A percentile compares a stretch with the other conserved stretches of the same genome.
phyloP scores from a whole-genome alignment of 192 early-diverging fungal species.

The Borealophlyctis nickersoniae region DNA sequence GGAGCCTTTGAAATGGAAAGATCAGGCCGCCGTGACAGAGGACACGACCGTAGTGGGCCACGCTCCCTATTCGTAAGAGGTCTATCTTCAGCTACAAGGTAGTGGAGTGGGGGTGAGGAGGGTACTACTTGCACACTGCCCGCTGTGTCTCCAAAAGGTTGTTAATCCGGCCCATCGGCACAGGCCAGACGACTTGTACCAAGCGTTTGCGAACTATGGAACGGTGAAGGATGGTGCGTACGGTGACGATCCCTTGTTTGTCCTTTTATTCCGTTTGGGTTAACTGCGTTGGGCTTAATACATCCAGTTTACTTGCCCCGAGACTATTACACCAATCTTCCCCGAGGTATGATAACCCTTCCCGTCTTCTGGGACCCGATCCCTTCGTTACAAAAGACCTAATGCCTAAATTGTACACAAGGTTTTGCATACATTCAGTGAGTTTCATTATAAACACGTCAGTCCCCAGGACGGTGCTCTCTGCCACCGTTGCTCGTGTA shows the following conservation, averaged over 20 bases:
- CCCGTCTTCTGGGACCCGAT: too few species aligned
- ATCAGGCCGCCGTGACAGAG: too few species aligned
- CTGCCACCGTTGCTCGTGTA: background rate
- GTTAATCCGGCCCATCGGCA: background rate
- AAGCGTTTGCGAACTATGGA: conserved; percentile 42
- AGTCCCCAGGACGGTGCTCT: background rate
- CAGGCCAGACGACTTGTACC: conserved; percentile 37
- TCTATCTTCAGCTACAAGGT: conserved; percentile 38
- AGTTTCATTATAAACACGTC: conserved; percentile 5
- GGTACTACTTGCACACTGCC: background rate
- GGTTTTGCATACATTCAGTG: conserved; percentile 49
- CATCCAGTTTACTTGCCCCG: conserved; percentile 43
- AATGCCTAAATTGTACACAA: background rate
- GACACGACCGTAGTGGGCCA: too few species aligned
- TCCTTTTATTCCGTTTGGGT: background rate
- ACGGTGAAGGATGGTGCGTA: conserved; percentile 34
- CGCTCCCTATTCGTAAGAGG: conserved; percentile 40
- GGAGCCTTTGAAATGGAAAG: too few species aligned
- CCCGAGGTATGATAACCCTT: conserved; percentile 32
- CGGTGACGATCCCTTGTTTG: too few species aligned
- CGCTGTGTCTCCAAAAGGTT: background rate
- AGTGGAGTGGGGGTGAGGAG: background rate
- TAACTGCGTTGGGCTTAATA: background rate
- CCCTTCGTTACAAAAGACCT: background rate
- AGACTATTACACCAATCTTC: conserved; percentile 40